Conservation (phyloP, 371 early-diverging fungal species). For the Actinomortierella ambigua region DNA sequence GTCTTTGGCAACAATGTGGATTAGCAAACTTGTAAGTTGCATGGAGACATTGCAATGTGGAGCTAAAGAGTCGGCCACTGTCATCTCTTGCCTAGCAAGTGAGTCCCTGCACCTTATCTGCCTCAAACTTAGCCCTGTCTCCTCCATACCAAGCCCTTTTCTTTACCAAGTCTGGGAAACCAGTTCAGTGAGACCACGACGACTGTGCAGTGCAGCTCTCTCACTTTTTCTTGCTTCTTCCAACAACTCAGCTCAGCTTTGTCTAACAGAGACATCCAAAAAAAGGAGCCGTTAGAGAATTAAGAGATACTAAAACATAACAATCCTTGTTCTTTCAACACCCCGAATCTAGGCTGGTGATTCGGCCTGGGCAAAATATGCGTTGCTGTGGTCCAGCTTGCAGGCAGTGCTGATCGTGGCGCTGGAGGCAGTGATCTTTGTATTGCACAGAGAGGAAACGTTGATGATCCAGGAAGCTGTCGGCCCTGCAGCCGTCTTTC, state of each 20-base stretch:
- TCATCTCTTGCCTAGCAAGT: neutral
- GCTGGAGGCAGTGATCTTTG: conserved; percentile 42
- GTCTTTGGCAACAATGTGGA: neutral
- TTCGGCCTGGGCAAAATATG: conserved; percentile 11
- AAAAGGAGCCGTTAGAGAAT: neutral
- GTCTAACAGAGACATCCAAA: neutral
- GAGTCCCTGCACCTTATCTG: neutral
- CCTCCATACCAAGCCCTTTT: too few relatives aligned
- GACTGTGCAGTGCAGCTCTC: neutral
- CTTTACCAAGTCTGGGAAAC: too few relatives aligned
- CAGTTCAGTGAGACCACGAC: too few relatives aligned
- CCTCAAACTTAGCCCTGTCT: too few relatives aligned
- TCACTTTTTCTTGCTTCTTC: neutral
- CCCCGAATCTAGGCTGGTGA: too few relatives aligned
- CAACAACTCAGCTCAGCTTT: neutral
- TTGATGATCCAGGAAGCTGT: conserved; percentile 19
- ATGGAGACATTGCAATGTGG: neutral
- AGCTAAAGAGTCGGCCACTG: neutral
- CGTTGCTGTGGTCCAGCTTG: conserved; percentile 41
- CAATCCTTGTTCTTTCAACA: neutral
- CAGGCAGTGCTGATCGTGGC: conserved; percentile 41
- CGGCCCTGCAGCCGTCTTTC: neutral
- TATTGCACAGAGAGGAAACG: conserved; percentile 19
- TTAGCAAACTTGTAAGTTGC: neutral
- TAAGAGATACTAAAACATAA: neutral